These are phyloP conservation scores for Simmondsia chinensis DNA, from an alignment of 148 eudicot genomes.

Conservation along the genomic window DNA sequence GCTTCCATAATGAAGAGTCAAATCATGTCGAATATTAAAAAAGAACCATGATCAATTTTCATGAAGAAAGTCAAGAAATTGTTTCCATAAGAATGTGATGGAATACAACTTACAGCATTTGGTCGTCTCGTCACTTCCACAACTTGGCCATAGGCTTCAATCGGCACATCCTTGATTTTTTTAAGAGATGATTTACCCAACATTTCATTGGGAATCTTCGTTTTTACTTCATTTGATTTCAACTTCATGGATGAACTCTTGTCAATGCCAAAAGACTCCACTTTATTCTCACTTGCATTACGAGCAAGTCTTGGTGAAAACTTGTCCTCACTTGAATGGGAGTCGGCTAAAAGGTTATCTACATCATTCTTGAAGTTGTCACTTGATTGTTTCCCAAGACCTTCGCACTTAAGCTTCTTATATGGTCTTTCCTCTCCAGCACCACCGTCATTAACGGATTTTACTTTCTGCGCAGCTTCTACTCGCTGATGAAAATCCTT, in stretches of 20 bases:
- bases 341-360: conserved; percentile 2
- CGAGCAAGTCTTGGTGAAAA: not conserved
- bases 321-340: conserved; percentile 6
- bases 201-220: conserved; percentile 23
- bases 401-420: conserved; percentile 28
- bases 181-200: conserved; percentile 10
- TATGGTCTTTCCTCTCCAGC: conserved; percentile 15
- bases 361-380: conserved; percentile 6
- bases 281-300: conserved; percentile 10
- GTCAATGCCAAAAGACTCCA: conserved; percentile 7
- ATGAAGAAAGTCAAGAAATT: not conserved
- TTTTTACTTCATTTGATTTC: conserved; percentile 9
- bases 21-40: too few species aligned
- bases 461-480: conserved; percentile 8
- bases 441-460: conserved; percentile 10
- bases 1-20: too few species aligned
- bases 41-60: conserved; percentile 1
- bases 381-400: not conserved
- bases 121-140: conserved; percentile 61
- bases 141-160: conserved; percentile 18
- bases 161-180: conserved; percentile 5
- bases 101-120: conserved; percentile 51
- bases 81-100: not conserved
- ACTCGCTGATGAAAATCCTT: conserved; percentile 2
- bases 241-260: conserved; percentile 13